phyloP scores from a whole-genome alignment of 2,329 filamentous ascomycete genomes.

The Colletotrichum camelliae region DNA sequence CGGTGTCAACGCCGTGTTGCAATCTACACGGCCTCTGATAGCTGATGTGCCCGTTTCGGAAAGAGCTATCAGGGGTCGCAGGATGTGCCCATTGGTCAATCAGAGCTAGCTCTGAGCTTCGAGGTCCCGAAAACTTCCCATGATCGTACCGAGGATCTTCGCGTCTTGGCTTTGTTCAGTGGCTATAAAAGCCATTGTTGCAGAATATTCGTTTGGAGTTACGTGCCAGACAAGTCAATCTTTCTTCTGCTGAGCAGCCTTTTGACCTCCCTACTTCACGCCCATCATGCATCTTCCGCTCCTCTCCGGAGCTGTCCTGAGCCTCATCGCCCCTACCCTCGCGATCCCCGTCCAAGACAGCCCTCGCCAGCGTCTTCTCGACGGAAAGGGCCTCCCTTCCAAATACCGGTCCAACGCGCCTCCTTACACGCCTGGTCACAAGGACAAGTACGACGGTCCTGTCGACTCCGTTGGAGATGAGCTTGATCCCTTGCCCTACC shows the following conservation, averaged over 20 bases:
- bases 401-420: conserved; percentile 42
- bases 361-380: conserved; percentile 59
- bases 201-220: not conserved
- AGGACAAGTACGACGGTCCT: conserved; percentile 66
- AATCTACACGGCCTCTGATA: not conserved
- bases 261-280: not conserved
- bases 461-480: conserved; percentile 64
- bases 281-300: conserved; percentile 6
- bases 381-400: conserved; percentile 50
- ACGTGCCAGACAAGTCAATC: not conserved
- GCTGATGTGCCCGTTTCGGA: not conserved
- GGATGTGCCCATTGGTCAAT: conserved; percentile 5
- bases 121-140: not conserved
- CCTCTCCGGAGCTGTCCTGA: not conserved
- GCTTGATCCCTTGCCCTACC: conserved; percentile 69
- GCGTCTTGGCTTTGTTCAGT: not conserved
- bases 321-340: not conserved
- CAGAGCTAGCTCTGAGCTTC: not conserved
- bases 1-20: not conserved
- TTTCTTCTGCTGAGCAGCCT: not conserved
- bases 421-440: conserved; percentile 66
- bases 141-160: not conserved
- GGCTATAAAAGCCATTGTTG: not conserved
- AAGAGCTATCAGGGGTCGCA: not conserved
- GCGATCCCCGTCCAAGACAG: conserved; percentile 45